Percentiles rank a stretch among this genome's conserved stretches.
Conservation (phyloP, 1,284 basidiomycete species). For the Boletellus deceptivus region DNA sequence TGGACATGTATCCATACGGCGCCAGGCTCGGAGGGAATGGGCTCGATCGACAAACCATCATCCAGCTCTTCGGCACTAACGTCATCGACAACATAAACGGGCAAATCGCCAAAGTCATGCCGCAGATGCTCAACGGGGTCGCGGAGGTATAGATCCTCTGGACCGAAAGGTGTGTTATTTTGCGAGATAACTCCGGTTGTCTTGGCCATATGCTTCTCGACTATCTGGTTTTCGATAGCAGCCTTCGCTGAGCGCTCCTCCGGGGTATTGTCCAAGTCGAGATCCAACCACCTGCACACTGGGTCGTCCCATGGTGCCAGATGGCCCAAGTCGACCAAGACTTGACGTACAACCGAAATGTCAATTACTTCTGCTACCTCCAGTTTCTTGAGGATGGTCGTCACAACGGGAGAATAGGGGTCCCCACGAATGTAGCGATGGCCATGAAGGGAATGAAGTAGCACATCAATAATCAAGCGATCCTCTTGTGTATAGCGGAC, state of each 20-base stretch:
- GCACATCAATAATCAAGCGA: constrained; percentile 60
- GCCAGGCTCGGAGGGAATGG: constrained; percentile 53
- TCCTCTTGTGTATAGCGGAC: constrained; percentile 61
- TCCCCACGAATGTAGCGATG: constrained; percentile 62
- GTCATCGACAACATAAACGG: constrained; percentile 92
- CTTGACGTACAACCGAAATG: constrained; percentile 39
- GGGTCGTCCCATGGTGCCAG: constrained; percentile 75
- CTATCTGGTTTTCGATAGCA: constrained; percentile 34
- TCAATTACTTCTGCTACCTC: constrained; percentile 36
- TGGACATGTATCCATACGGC: constrained; percentile 87
- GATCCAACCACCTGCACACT: constrained; percentile 36
- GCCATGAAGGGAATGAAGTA: constrained; percentile 61
- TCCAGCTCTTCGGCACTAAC: constrained; percentile 83
- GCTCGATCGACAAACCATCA: constrained; percentile 88
- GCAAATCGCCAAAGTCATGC: constrained; percentile 81
- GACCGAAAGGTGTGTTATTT: constrained; percentile 39
- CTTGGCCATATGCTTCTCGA: constrained; percentile 29
- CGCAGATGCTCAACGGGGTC: constrained; percentile 69
- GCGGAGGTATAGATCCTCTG: constrained; percentile 53
- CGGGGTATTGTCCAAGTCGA: constrained; percentile 36
- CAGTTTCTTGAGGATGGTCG: constrained; percentile 63
- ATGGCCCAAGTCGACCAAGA: constrained; percentile 68
- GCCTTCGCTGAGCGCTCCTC: constrained; percentile 33
- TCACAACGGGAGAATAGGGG: constrained; percentile 55
- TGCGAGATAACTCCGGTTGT: constrained; percentile 7